Evolutionary conservation across 2,329 filamentous ascomycete species (phyloP), one percentile per base, ranked within the genome.

Genomic region (Sclerotinia trifoliorum): DNA sequence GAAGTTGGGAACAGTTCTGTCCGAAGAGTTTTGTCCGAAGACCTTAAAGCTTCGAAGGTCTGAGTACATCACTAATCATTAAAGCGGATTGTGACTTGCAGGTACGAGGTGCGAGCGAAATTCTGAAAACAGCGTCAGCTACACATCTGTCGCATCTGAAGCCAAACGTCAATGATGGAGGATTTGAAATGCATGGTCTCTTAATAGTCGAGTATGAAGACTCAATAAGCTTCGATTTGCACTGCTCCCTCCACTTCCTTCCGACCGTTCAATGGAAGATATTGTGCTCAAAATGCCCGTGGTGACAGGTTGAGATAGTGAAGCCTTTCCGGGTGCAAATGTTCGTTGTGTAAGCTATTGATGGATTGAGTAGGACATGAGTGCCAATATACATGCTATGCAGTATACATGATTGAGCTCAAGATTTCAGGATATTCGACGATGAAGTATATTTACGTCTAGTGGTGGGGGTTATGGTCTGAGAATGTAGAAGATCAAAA

Each of bases 21-120:
- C 7, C 35, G 35, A 35, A 35, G 4, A 11, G 7, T 35, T 17
- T 29, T 32, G 6, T 29, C 57, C 44, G 44, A 49, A 48, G 19
- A 35, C 11, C 17, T 49, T 32, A 21, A 48, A 35, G 52, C 17
- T 17, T 55, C 52, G 29, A 29, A 35, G 4, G 21, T 61, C 58
- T n/a, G 26, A 24, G 21, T 35, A 49, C 5, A 8, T 13, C 17
- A 21, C 29, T 48, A 51, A 65, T 56, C 35, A 46, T 24, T 32
- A 39, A 24, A 62, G 60, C n/a, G 24, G 60, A 32, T 51, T 51
- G 35, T 44, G 24, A 46, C 21, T 42, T 65, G 39, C 51, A 46
- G 51, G 24, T 56, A 44, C 19, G 24, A 51, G n/a, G n/a, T 13
- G 15, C 49, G 15, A 39, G 8, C 49, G 21, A 39, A 42, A 21